Base-by-base conservation (phyloP, 495 filamentous ascomycete genomes). In the Aspergillus haitiensis region DNA sequence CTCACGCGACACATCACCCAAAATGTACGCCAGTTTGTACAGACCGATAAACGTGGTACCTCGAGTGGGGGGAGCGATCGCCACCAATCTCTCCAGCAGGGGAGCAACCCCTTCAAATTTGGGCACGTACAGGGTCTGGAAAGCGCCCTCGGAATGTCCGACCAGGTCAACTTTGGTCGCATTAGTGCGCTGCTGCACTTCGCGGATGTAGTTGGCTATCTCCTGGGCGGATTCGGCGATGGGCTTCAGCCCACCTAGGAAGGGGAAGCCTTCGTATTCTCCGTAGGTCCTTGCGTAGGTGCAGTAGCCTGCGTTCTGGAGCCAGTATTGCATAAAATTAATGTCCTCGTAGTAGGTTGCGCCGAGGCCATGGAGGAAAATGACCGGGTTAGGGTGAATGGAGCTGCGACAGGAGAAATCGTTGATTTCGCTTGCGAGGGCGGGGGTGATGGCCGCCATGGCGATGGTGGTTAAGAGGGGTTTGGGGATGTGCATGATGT, bases 91-190 rank as follows among this genome's bases (percentile, higher is more conserved):
- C 37, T 83, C 78, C n/a, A 83, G 55, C 0, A 78, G 58, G 7
- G 64, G 60, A 33, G 78, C 57, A 21, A 81, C 68, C 2, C 77
- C 77, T 39, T 79, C 72, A 66, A 78, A 77, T 55, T 82, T 83
- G 8, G 80, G 80, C 7, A 82, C 80, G 63, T 83, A 83, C 7
- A 84, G 66, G 0, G 75, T 52, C 53, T 81, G 78, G 59, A 82
- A 79, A 3, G 72, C 81, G 55, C 81, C 81, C 64, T 84, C 81
- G 33, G 80, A 82, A 62, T 84, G 81, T 11, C 81, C 81, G 44
- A 83, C 78, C 0, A 83, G 63, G 54, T 82, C 75, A 34, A 83
- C 66, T 58, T 81, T 80, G 46, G 42, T 32, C 8, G 76, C 75
- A 21, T 76, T 76, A 3, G 79, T 80, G 52, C 72, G 68, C 7